Conservation (phyloP, 83 land plant genomes). For the Isoetes engelmannii region DNA sequence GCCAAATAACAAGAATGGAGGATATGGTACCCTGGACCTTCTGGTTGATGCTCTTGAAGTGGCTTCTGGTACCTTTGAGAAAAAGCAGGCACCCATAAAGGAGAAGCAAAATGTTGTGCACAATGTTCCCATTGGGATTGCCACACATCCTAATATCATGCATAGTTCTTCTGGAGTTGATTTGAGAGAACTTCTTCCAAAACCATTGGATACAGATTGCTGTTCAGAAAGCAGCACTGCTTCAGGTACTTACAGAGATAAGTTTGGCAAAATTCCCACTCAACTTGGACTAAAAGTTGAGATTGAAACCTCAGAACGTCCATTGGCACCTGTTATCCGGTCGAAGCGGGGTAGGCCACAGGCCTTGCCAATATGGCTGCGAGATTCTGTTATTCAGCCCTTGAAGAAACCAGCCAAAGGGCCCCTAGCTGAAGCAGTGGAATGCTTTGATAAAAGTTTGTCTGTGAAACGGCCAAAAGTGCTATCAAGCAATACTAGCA, state of each 20-base stretch:
- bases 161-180: not conserved
- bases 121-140: not conserved
- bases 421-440: not conserved
- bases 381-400: conserved; percentile 34
- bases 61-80: not conserved
- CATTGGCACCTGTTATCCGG: conserved; percentile 19
- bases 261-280: too few relatives aligned
- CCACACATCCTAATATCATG: not conserved
- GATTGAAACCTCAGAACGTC: not conserved
- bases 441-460: not conserved
- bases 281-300: too few relatives aligned
- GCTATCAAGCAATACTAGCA: not conserved
- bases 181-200: not conserved
- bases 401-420: conserved; percentile 17
- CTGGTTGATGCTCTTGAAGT: not conserved
- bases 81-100: not conserved
- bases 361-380: conserved; percentile 34
- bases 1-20: not conserved
- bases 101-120: not conserved
- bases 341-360: conserved; percentile 36
- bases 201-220: conserved; percentile 2
- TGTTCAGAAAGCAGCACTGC: conserved; percentile 1
- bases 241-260: not conserved
- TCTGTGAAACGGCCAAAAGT: not conserved
- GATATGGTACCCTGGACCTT: not conserved